Evolutionary conservation across 139 green algal species (phyloP).

Genomic region (Yamagishiella unicocca): DNA sequence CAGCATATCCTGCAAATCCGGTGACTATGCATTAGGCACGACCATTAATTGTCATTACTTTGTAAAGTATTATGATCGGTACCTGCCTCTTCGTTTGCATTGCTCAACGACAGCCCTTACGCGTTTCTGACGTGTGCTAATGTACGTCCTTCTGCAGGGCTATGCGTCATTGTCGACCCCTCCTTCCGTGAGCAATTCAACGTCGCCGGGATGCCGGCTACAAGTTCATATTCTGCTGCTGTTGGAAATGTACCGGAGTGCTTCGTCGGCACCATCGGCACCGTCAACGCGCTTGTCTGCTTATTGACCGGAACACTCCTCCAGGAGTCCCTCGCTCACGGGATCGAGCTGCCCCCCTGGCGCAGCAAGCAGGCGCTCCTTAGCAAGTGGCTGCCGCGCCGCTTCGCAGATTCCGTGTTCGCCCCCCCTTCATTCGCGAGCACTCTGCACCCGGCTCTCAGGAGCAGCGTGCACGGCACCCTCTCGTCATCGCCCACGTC

Average conservation of each 20-base stretch:
- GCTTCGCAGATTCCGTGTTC: conserved; percentile 14
- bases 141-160: not conserved
- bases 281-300: conserved; percentile 19
- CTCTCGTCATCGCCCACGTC: not conserved
- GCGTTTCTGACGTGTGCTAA: not conserved
- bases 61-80: not conserved
- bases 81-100: not conserved
- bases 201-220: not conserved
- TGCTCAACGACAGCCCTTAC: not conserved
- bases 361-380: conserved; percentile 13
- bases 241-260: not conserved
- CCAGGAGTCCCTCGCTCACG: not conserved
- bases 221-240: not conserved
- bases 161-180: conserved; percentile 25
- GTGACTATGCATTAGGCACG: not conserved
- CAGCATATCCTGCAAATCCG: no score
- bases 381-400: conserved; percentile 35
- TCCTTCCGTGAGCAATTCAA: conserved; percentile 36
- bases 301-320: not conserved
- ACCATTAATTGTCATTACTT: not conserved
- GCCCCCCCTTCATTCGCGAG: not conserved
- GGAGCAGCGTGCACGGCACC: conserved; percentile 26
- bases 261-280: conserved; percentile 40
- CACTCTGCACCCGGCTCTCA: conserved; percentile 20
- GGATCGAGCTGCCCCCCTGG: conserved; percentile 32